Conservation (phyloP, 73 alveolate genomes). For the Symbiodinium pilosum region DNA sequence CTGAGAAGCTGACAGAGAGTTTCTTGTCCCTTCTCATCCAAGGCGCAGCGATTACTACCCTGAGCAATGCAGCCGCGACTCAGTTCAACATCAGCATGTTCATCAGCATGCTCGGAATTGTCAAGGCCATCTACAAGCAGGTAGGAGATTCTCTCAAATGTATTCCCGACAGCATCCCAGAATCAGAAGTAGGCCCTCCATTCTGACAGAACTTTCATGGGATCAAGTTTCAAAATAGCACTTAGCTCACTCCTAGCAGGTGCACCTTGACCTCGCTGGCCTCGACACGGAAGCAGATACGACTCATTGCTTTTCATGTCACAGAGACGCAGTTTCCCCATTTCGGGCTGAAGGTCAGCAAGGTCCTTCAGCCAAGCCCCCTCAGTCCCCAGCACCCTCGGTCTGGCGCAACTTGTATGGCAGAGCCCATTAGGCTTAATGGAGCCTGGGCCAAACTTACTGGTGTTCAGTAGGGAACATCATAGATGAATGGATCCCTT, state of each 20-base stretch:
- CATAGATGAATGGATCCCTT: too few relatives aligned
- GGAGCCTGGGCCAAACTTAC: too few relatives aligned
- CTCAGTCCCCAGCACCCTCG: not conserved
- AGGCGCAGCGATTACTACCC: not conserved
- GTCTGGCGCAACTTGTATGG: not conserved
- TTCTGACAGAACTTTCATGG: too few relatives aligned
- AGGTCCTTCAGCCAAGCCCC: not conserved
- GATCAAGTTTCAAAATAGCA: too few relatives aligned
- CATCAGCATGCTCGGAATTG: not conserved
- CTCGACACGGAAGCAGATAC: not conserved
- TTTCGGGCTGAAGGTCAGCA: not conserved
- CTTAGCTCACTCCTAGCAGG: too few relatives aligned
- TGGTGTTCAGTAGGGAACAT: too few relatives aligned
- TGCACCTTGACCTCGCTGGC: not conserved
- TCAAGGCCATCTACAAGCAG: not conserved
- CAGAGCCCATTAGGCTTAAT: not conserved
- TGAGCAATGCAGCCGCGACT: not conserved
- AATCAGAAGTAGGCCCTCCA: too few relatives aligned
- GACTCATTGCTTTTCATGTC: not conserved
- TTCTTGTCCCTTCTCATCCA: not conserved
- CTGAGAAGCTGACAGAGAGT: not conserved
- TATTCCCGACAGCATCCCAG: too few relatives aligned
- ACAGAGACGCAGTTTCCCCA: not conserved
- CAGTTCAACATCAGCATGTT: slow-evolving; percentile 14
- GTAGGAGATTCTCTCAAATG: too few relatives aligned